Conservation (phyloP, 2,329 filamentous ascomycete species). For the Cladosporium sp. region DNA sequence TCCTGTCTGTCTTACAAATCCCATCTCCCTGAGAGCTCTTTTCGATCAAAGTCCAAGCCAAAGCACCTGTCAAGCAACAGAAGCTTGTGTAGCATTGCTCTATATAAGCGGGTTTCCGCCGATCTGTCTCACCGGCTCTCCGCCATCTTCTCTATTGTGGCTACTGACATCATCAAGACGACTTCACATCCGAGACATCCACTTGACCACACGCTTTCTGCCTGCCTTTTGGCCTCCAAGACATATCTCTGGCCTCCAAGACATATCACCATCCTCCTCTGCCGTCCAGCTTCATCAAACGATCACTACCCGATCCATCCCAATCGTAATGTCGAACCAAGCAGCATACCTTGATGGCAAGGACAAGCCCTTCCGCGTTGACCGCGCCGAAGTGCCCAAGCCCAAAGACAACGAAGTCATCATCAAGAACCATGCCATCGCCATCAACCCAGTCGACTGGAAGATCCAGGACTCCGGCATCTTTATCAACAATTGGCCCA, state of each 20-base stretch:
- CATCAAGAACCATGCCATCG: conserved; percentile 38
- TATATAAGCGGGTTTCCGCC: background rate
- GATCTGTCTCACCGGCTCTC: background rate
- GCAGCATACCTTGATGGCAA: conserved; percentile 35
- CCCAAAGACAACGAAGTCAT: conserved; percentile 37
- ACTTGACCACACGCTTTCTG: background rate
- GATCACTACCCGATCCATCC: background rate
- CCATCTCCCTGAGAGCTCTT: background rate
- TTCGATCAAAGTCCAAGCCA: background rate
- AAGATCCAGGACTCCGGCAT: conserved; percentile 38
- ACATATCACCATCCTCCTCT: background rate
- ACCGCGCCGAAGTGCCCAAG: conserved; percentile 33
- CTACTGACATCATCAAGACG: conserved; percentile 10
- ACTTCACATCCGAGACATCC: background rate
- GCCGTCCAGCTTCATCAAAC: background rate
- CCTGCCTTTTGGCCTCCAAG: background rate
- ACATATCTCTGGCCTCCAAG: too few relatives aligned
- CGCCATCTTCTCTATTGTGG: background rate
- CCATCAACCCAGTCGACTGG: conserved; percentile 43
- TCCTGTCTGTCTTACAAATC: background rate
- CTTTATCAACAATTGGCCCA: conserved; percentile 38
- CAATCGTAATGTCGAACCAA: conserved; percentile 25
- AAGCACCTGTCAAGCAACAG: background rate
- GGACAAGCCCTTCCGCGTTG: conserved; percentile 31
- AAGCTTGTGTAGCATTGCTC: background rate